A percentile compares a stretch with the other conserved stretches of the same genome.
Evolutionary conservation across 1,139 yeast species (phyloP).

Genomic region (Scheffersomyces titani): DNA sequence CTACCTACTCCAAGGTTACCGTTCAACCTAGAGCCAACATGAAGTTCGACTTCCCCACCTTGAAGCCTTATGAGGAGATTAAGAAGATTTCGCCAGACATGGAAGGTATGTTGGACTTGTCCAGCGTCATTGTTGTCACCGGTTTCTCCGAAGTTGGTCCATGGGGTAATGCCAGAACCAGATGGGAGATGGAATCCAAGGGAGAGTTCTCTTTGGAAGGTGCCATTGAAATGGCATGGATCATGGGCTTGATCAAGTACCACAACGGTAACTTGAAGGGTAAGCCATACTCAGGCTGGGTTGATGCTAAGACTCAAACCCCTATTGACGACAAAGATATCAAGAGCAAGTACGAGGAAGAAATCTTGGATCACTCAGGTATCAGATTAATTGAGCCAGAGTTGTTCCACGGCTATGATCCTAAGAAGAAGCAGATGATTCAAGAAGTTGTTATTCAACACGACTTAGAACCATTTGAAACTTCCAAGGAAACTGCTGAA

Average conservation of each 20-base stretch:
- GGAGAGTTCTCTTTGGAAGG: slow-evolving; percentile 99
- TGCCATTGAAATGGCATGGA: slow-evolving; percentile 99
- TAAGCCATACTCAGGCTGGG: slow-evolving; percentile 90
- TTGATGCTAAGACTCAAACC: slow-evolving; percentile 87
- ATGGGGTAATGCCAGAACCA: slow-evolving; percentile 98
- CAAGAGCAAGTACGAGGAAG: slow-evolving; percentile 85
- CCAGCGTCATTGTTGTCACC: slow-evolving; percentile 87
- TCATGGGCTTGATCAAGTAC: slow-evolving; percentile 95
- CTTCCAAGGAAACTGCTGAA: slow-evolving; percentile 92
- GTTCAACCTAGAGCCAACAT: slow-evolving; percentile 93
- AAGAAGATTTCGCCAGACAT: slow-evolving; percentile 72
- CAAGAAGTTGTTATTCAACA: slow-evolving; percentile 97
- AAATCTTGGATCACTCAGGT: slow-evolving; percentile 91
- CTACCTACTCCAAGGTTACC: slow-evolving; percentile 73
- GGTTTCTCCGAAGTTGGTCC: slow-evolving; percentile 99
- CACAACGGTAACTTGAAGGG: slow-evolving; percentile 93
- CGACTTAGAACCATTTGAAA: slow-evolving; percentile 92
- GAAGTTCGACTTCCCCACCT: slow-evolving; percentile 88
- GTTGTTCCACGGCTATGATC: slow-evolving; percentile 90
- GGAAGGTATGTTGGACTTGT: slow-evolving; percentile 91
- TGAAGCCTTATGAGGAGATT: slow-evolving; percentile 75
- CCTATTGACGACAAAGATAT: slow-evolving; percentile 95
- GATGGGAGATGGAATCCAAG: slow-evolving; percentile 98
- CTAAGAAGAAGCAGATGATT: slow-evolving; percentile 85
- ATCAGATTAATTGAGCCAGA: slow-evolving; percentile 96